phyloP scores from a whole-genome alignment of 164 flowering plant species.

The Nymphaea colorata region DNA sequence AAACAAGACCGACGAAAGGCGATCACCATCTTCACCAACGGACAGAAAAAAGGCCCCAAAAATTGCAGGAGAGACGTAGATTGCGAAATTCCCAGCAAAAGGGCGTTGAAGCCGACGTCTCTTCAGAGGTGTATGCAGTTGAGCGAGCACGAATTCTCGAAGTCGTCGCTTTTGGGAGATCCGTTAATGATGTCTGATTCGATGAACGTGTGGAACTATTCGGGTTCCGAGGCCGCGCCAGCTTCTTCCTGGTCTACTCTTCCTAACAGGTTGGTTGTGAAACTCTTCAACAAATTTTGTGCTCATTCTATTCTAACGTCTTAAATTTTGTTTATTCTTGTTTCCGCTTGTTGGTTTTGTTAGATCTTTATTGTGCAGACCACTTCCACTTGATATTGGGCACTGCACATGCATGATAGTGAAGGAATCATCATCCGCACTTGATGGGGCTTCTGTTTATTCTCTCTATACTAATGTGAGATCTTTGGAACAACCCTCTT shows the following conservation, averaged over 20 bases:
- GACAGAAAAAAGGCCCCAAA: constrained; percentile 17
- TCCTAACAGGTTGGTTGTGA: constrained; percentile 58
- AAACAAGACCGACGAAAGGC: neutral
- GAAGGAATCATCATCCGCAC: constrained; percentile 53
- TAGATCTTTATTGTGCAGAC: constrained; percentile 81
- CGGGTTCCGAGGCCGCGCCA: constrained; percentile 93
- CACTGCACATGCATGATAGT: constrained; percentile 81
- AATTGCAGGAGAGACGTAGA: neutral
- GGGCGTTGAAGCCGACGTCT: constrained; percentile 48
- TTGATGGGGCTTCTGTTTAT: constrained; percentile 46
- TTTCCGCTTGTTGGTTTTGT: neutral
- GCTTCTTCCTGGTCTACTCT: constrained; percentile 91
- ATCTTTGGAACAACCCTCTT: neutral
- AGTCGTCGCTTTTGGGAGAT: constrained; percentile 22
- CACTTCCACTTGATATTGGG: constrained; percentile 84
- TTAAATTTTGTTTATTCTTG: neutral
- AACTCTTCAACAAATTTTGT: neutral
- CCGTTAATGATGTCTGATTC: constrained; percentile 15
- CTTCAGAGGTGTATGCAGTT: constrained; percentile 60
- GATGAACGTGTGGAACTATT: constrained; percentile 62
- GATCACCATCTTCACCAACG: constrained; percentile 5
- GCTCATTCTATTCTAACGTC: neutral
- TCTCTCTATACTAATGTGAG: constrained; percentile 81
- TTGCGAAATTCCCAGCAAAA: constrained; percentile 3
- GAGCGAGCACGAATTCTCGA: constrained; percentile 39